Percentiles rank a stretch among this genome's conserved stretches.
phyloP scores from a whole-genome alignment of 441 rosid species.

The Adansonia rubrostipa region DNA sequence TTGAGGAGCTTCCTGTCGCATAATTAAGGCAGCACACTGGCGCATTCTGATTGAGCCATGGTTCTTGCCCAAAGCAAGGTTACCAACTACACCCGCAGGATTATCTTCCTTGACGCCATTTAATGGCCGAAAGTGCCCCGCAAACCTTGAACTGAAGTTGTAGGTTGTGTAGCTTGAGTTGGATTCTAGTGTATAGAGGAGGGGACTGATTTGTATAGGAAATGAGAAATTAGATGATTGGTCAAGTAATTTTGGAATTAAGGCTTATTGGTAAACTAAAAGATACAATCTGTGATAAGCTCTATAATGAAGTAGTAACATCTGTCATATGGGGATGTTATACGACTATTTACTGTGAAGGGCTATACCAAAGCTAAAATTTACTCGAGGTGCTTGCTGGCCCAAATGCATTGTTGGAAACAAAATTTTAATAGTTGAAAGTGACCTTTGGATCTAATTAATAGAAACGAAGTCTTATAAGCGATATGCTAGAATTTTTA shows the following conservation, averaged over 20 bases:
- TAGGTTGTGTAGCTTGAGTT: not conserved
- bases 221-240: not conserved
- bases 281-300: constrained; percentile 33
- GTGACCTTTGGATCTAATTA: not conserved
- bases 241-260: not conserved
- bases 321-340: constrained; percentile 12
- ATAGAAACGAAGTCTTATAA: too few species aligned
- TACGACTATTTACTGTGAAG: too few species aligned
- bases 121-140: not conserved
- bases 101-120: too few species aligned
- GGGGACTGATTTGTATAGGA: constrained; percentile 27
- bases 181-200: not conserved
- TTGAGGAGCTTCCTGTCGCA: constrained; percentile 49
- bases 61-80: constrained; percentile 31
- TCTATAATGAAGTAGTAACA: not conserved
- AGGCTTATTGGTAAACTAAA: constrained; percentile 40
- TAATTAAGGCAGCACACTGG: constrained; percentile 42
- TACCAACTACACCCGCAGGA: constrained; percentile 20
- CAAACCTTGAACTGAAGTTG: not conserved
- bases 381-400: not conserved
- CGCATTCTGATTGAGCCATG: constrained; percentile 47
- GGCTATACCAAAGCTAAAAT: not conserved
- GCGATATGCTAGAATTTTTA: too few species aligned
- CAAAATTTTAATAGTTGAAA: too few species aligned
- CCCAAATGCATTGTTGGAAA: too few species aligned